Percentiles rank a stretch among this genome's conserved stretches.
These are phyloP conservation scores for Suillus subluteus DNA, from an alignment of 768 basidiomycete genomes.

Conservation along the genomic window DNA sequence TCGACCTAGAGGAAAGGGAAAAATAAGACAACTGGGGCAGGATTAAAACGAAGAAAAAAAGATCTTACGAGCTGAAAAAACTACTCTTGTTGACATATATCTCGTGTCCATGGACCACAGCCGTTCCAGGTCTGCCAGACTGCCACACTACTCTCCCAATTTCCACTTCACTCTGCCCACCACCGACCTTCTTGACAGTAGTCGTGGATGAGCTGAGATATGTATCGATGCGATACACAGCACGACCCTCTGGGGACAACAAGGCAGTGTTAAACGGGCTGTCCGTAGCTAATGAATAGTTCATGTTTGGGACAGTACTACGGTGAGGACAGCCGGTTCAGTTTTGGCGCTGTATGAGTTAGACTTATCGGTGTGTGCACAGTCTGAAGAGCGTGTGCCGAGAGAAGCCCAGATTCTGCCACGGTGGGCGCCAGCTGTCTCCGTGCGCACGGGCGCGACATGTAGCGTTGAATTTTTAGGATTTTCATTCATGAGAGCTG, in stretches of 20 bases:
- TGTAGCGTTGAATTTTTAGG: slow-evolving; percentile 11
- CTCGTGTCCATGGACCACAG: slow-evolving; percentile 32
- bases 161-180: slow-evolving; percentile 27
- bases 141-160: slow-evolving; percentile 35
- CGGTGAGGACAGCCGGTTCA: background rate
- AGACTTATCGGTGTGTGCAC: slow-evolving; percentile 14
- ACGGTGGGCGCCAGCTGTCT: slow-evolving; percentile 31
- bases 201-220: slow-evolving; percentile 18
- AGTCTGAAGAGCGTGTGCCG: slow-evolving; percentile 27
- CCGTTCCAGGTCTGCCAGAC: slow-evolving; percentile 29
- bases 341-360: slow-evolving; percentile 20
- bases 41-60: slow-evolving; percentile 6
- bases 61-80: slow-evolving; percentile 35
- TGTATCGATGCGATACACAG: slow-evolving; percentile 35
- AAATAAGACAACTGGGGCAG: background rate
- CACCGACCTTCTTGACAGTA: slow-evolving; percentile 30
- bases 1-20: slow-evolving; percentile 23
- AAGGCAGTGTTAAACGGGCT: slow-evolving; percentile 37
- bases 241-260: slow-evolving; percentile 32
- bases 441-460: slow-evolving; percentile 4
- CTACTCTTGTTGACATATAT: slow-evolving; percentile 28
- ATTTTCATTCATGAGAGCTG: background rate
- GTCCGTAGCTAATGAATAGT: slow-evolving; percentile 35
- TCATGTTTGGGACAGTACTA: slow-evolving; percentile 22
- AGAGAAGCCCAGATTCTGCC: slow-evolving; percentile 38